Conservation (phyloP, 371 early-diverging fungal species). For the Haplosporangium sp. region DNA sequence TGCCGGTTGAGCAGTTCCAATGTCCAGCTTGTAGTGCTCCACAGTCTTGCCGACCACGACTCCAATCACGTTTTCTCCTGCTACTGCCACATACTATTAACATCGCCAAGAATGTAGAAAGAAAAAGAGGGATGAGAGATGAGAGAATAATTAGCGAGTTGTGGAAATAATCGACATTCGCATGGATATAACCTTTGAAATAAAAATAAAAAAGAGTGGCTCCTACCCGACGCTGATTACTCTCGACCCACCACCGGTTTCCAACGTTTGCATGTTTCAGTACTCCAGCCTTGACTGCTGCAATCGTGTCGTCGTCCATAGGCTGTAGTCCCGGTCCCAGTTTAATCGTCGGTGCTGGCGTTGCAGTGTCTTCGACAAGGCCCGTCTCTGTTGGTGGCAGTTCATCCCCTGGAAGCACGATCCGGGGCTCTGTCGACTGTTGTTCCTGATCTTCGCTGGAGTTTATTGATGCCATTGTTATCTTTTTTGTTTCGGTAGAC, state of each 20-base stretch:
- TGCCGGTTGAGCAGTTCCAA: slow-evolving; percentile 92
- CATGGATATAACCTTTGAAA: background rate
- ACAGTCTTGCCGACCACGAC: slow-evolving; percentile 72
- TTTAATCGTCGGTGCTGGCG: slow-evolving; percentile 26
- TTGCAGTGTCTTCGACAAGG: slow-evolving; percentile 18
- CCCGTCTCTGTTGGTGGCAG: slow-evolving; percentile 28
- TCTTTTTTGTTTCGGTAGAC: background rate
- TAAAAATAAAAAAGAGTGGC: background rate
- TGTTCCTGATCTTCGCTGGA: slow-evolving; percentile 10
- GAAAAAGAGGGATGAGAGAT: background rate
- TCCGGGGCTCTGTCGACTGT: slow-evolving; percentile 6
- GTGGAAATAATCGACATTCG: too few species aligned
- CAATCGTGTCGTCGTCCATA: slow-evolving; percentile 66
- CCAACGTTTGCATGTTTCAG: slow-evolving; percentile 64
- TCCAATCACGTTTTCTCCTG: slow-evolving; percentile 91
- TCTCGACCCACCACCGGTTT: slow-evolving; percentile 84
- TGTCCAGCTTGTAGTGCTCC: slow-evolving; percentile 91
- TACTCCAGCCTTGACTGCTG: slow-evolving; percentile 82
- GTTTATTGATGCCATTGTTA: slow-evolving; percentile 27
- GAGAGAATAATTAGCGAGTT: background rate
- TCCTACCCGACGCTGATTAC: slow-evolving; percentile 81
- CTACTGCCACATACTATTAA: slow-evolving; percentile 84
- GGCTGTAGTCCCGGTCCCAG: slow-evolving; percentile 89
- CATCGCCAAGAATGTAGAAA: background rate
- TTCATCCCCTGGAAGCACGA: slow-evolving; percentile 50